Conservation (phyloP, 441 rosid species). For the Breynia disticha region DNA sequence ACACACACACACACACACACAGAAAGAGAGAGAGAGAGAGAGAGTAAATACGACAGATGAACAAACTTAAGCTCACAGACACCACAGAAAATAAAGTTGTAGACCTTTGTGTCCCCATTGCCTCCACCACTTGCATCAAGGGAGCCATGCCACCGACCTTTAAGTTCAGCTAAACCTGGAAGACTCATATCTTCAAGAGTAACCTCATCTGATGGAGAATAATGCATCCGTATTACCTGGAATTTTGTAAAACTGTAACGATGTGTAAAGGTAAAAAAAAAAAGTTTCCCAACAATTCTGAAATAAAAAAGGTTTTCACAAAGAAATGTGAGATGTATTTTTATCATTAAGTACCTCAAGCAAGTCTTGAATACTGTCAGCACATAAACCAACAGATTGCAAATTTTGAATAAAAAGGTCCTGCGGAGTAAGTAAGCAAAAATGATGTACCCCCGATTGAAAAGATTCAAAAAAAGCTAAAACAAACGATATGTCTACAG, state of each 20-base stretch:
- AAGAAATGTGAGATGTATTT: constrained; percentile 2
- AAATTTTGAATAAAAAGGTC: constrained; percentile 92
- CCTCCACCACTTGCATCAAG: constrained; percentile 99
- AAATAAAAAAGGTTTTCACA: background rate
- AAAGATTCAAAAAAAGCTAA: constrained; percentile 1
- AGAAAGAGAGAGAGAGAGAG: constrained; percentile 16
- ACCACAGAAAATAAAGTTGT: constrained; percentile 14
- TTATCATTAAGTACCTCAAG: constrained; percentile 57
- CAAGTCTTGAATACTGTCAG: constrained; percentile 77
- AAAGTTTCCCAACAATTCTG: background rate
- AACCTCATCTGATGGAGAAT: constrained; percentile 60
- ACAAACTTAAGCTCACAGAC: constrained; percentile 3
- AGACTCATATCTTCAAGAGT: constrained; percentile 70
- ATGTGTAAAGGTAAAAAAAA: constrained; percentile 5
- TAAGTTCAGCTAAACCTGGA: constrained; percentile 94
- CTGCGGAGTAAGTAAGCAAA: constrained; percentile 34
- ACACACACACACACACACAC: no score
- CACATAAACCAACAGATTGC: constrained; percentile 64
- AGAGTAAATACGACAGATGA: background rate
- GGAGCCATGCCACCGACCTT: constrained; percentile 92
- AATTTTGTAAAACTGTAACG: constrained; percentile 17
- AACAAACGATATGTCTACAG: background rate
- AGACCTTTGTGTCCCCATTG: constrained; percentile 97
- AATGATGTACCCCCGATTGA: constrained; percentile 11
- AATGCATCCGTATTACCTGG: constrained; percentile 70